phyloP scores from a whole-genome alignment of 2,329 filamentous ascomycete genomes.

The Hypoxylon sp. region DNA sequence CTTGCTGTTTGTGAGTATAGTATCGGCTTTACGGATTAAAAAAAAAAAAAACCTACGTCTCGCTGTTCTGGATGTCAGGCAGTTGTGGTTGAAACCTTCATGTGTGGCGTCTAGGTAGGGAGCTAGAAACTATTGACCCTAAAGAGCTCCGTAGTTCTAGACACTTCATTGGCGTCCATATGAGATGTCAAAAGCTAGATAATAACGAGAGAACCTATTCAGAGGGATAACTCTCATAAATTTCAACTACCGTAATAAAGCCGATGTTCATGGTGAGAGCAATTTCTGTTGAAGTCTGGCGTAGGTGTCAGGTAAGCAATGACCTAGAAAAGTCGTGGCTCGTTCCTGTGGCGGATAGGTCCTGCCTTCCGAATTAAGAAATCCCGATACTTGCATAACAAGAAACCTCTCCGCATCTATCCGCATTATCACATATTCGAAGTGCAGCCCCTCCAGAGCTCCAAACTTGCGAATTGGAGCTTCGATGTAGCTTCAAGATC shows the following conservation, averaged over 20 bases:
- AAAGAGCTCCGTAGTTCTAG: not conserved
- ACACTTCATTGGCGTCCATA: conserved; percentile 13
- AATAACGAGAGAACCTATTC: not conserved
- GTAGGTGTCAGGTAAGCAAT: not conserved
- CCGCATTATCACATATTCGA: conserved; percentile 1
- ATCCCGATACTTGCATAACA: conserved; percentile 2
- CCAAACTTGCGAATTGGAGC: conserved; percentile 17
- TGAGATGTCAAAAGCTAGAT: not conserved
- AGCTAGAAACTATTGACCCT: conserved; percentile 5
- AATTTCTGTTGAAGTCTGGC: not conserved
- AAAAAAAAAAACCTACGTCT: not conserved
- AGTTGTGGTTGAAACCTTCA: not conserved
- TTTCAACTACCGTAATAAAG: conserved; percentile 17
- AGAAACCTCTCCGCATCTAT: not conserved
- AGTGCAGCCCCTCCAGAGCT: conserved; percentile 35
- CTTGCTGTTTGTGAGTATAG: not conserved
- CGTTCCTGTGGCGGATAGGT: not conserved
- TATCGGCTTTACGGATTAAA: not conserved
- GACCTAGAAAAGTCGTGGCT: conserved; percentile 3
- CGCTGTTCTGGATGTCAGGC: not conserved
- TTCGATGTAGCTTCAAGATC: conserved; percentile 24
- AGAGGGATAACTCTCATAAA: not conserved
- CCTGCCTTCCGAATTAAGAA: conserved; percentile 14
- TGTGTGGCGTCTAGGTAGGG: conserved; percentile 10
- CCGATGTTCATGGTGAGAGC: conserved; percentile 1